These are phyloP conservation scores for Diaporthe caulivora DNA, from an alignment of 2,329 filamentous ascomycete genomes.

Conservation along the genomic window DNA sequence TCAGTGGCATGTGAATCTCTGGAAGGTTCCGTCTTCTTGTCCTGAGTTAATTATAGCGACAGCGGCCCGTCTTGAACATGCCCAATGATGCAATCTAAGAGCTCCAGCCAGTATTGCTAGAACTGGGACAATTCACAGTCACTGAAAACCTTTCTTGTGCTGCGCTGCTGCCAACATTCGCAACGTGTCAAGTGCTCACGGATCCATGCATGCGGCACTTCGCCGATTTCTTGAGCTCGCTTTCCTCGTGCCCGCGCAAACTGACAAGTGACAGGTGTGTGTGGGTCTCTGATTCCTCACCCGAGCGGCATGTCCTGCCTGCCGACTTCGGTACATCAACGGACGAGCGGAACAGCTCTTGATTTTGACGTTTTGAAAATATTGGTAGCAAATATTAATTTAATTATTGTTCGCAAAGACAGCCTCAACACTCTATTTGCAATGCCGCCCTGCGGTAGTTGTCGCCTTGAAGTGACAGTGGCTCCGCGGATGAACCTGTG, in stretches of 20 bases:
- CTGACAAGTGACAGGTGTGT: slow-evolving; percentile 29
- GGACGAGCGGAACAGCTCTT: slow-evolving; percentile 8
- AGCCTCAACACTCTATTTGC: not conserved
- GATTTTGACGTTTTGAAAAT: not conserved
- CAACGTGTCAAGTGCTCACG: slow-evolving; percentile 29
- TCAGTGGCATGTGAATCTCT: slow-evolving; percentile 25
- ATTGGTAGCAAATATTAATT: not conserved
- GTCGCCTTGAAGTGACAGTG: not conserved
- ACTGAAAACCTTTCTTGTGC: not conserved
- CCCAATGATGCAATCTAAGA: not conserved
- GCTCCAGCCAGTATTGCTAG: not conserved
- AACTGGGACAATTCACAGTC: not conserved
- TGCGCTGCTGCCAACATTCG: slow-evolving; percentile 2
- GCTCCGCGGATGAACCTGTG: slow-evolving; percentile 12
- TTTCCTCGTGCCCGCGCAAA: slow-evolving; percentile 24
- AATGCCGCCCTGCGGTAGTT: not conserved
- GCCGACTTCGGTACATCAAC: slow-evolving; percentile 27
- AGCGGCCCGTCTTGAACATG: not conserved
- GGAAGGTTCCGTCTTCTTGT: slow-evolving; percentile 25
- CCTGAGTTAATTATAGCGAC: slow-evolving; percentile 13
- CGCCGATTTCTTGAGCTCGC: not conserved
- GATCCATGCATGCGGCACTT: not conserved
- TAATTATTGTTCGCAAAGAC: not conserved
- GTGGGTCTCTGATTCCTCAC: slow-evolving; percentile 19
- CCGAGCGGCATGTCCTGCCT: not conserved